Evolutionary conservation across 75 land plant species (phyloP).

Genomic region (Ceratopteris richardii): DNA sequence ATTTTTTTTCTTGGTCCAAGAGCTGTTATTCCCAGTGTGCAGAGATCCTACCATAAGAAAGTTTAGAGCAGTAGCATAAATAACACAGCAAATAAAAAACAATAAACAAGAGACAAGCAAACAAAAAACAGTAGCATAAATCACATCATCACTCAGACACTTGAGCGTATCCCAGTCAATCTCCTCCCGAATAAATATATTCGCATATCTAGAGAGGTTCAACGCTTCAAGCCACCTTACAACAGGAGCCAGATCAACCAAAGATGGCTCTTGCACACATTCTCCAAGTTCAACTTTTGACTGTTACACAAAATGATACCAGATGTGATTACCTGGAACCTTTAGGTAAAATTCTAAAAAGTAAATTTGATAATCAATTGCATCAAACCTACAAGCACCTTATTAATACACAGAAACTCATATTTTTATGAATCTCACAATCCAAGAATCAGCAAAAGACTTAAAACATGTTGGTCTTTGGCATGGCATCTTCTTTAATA

Average conservation of each 20-base stretch:
- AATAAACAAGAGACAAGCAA: no score
- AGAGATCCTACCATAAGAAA: constrained; percentile 53
- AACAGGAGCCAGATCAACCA: constrained; percentile 37
- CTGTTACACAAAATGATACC: no score
- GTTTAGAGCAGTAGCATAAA: no score
- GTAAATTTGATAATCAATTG: no score
- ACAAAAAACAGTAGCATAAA: constrained; percentile 8
- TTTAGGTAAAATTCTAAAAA: no score
- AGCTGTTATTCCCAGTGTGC: constrained; percentile 55
- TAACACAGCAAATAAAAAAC: background rate
- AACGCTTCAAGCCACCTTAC: constrained; percentile 45
- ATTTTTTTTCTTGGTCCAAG: constrained; percentile 94
- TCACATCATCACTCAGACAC: constrained; percentile 86
- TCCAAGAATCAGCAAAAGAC: no score
- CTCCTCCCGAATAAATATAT: constrained; percentile 67
- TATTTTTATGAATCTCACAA: no score
- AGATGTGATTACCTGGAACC: no score
- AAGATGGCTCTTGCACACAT: background rate
- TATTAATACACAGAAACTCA: no score
- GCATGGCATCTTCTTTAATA: no score
- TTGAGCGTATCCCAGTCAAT: constrained; percentile 89
- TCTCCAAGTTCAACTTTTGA: background rate
- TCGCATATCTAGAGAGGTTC: constrained; percentile 66
- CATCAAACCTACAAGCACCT: no score
- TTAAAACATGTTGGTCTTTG: no score